These are phyloP conservation scores for Phytophthora tentaculata DNA, from an alignment of 352 stramenopile genomes.

Conservation along the genomic window DNA sequence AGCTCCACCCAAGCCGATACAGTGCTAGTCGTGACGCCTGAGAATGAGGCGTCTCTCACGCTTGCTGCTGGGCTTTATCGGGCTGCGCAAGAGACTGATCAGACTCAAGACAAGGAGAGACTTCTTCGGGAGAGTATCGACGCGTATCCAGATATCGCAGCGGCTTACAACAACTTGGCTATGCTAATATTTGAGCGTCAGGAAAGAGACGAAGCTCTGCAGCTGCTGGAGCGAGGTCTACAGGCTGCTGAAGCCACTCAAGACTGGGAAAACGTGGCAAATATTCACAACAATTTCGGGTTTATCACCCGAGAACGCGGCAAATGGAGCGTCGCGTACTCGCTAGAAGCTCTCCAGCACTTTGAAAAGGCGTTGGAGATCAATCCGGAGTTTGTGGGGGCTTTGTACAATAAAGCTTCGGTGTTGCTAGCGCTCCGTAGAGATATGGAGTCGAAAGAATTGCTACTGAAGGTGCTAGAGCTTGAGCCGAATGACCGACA, in stretches of 20 bases:
- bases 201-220: constrained; percentile 37
- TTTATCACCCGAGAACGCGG: constrained; percentile 46
- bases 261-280: constrained; percentile 46
- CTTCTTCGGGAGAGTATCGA: constrained; percentile 59
- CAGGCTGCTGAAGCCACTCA: constrained; percentile 35
- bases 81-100: constrained; percentile 14
- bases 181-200: constrained; percentile 54
- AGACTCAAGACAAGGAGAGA: constrained; percentile 28
- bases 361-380: constrained; percentile 62
- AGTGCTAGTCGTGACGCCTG: constrained; percentile 24
- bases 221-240: constrained; percentile 50
- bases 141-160: constrained; percentile 49
- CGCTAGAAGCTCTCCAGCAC: constrained; percentile 57
- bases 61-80: constrained; percentile 41
- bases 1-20: not conserved
- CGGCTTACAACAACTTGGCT: constrained; percentile 83
- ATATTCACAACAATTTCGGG: constrained; percentile 83
- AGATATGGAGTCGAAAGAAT: constrained; percentile 39
- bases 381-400: constrained; percentile 42
- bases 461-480: constrained; percentile 49
- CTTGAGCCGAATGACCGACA: constrained; percentile 47
- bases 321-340: constrained; percentile 43
- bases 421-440: constrained; percentile 50
- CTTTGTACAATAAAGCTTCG: constrained; percentile 80
- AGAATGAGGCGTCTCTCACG: constrained; percentile 34